Base-by-base conservation (phyloP, 768 basidiomycete species). In the Mrakia gelida region DNA sequence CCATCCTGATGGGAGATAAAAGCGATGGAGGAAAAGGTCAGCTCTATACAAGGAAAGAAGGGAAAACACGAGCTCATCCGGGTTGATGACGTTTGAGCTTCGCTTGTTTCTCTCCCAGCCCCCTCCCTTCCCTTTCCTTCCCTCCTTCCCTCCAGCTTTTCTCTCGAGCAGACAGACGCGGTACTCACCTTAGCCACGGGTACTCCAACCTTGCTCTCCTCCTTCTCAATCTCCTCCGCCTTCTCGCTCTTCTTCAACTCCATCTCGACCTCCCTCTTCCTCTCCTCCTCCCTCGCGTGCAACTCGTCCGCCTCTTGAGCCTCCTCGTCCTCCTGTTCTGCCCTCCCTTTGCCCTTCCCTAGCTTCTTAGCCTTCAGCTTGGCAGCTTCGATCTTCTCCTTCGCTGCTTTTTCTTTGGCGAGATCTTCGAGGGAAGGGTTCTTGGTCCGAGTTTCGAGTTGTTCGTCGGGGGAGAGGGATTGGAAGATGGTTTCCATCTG, bases 401-500 rank as follows among this genome's bases (percentile, higher is more conserved):
- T 74, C 26, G n/a, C 13, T 18, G 75, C 73, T 74, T 78, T 78
- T 8, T 67, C 72, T 28, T 74, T 62, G 9, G 72, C 73, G 38
- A 52, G 43, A 7, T 78, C 77, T 28, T 78, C 77, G 41, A 73
- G 54, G 18, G 65, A 70, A 3, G 78, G 78, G 62, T 79, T 79
- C 73, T 62, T 75, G 18, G 74, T 65, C 9, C 68, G 70, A 7
- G 73, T 75, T 9, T 11, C 43, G 6, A 28, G 13, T 43, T 75
- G 78, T 15, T 71, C 68, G 0, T 75, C 74, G 2, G 28, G 28
- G 26, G 70, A 8, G 59, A 79, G 78, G 16, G 38, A 4, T n/a
- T 61, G 78, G 26, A 59, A 79, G 10, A n/a, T n/a, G 21, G 52
- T 28, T 49, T 79, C 78, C 78, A 79, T 79, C 70, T 70, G 63